Evolutionary conservation across 1,284 basidiomycete species (phyloP), one percentile per base, ranked within the genome.

Genomic region (Leccinum pallidistipes): DNA sequence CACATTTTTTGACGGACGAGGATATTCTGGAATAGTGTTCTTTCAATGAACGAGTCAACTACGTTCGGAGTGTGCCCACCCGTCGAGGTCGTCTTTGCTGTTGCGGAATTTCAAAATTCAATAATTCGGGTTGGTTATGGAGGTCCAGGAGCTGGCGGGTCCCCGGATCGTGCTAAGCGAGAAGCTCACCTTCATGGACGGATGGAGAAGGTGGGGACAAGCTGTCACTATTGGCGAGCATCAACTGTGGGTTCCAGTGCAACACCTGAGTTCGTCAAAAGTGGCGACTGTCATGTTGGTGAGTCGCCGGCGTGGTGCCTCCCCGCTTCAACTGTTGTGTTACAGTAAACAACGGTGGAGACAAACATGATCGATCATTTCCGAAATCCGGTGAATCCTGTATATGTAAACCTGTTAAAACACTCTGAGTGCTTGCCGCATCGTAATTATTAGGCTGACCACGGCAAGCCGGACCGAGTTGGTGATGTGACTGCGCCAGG

Each of bases 11-110:
- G 31, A 74, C 74, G 43, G 77, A 77, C 38, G 85, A 85, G 0
- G 91, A n/a, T 92, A 68, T 91, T 92, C 71, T 91, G 90, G 40
- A 85, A 87, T 18, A 94, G 80, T 60, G 92, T 84, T 0, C 88
- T 91, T 36, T 85, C 82, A 21, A 92, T 83, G 64, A 91, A 79
- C 0, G 88, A 81, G 66, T 92, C 91, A 55, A 92, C 80, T 51
- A 92, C 87, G 61, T 86, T 83, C 0, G 84, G 82, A 2, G 83
- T 81, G 52, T 78, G 75, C 0, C 86, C 87, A 63, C 86, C 88
- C 2, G 81, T 83, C 56, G 2, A 40, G 16, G 16, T 40, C 16
- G 16, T n/a, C 38, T n/a, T 40, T 10, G 38, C 16, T 3, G 8
- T 16, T 4, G 81, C 81, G 3, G 82, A 80, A 62, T n/a, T 84